These are phyloP conservation scores for Pythium aristosporum DNA, from an alignment of 352 stramenopile species.

Conservation along the genomic window DNA sequence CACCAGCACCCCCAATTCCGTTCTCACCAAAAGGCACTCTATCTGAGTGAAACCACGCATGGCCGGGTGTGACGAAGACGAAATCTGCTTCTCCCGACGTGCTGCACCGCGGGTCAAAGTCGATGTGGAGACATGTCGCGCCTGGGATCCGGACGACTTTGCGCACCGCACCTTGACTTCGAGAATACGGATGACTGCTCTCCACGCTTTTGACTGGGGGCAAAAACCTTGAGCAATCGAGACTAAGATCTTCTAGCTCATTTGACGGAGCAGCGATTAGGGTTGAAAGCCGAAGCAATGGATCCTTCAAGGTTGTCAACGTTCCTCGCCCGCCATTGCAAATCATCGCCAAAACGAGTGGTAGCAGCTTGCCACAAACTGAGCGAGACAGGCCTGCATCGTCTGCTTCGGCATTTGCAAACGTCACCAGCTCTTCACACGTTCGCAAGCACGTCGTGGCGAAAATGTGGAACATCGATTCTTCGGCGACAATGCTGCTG, in stretches of 20 bases:
- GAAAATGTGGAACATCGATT: slow-evolving; percentile 46
- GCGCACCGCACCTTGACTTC: slow-evolving; percentile 54
- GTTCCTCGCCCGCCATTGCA: slow-evolving; percentile 17
- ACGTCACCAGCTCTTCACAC: slow-evolving; percentile 15
- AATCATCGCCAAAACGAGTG: slow-evolving; percentile 22
- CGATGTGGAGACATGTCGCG: slow-evolving; percentile 54
- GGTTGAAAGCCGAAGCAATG: slow-evolving; percentile 2
- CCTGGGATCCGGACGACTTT: slow-evolving; percentile 57
- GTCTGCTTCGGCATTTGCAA: neutral
- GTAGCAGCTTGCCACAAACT: slow-evolving; percentile 22
- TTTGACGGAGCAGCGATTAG: neutral
- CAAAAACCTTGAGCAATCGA: neutral
- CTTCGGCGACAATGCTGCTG: slow-evolving; percentile 4
- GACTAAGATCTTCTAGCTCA: neutral
- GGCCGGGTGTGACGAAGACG: slow-evolving; percentile 56
- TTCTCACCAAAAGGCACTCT: slow-evolving; percentile 54
- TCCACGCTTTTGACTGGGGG: slow-evolving; percentile 42
- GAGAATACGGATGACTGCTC: slow-evolving; percentile 65
- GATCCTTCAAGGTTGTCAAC: slow-evolving; percentile 5
- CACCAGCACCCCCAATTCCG: slow-evolving; percentile 60
- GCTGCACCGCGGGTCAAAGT: slow-evolving; percentile 63
- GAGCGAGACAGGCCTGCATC: slow-evolving; percentile 5
- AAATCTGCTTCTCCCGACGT: slow-evolving; percentile 66
- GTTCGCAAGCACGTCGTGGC: slow-evolving; percentile 38
- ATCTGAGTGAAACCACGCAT: slow-evolving; percentile 61